Conservation (phyloP, 495 filamentous ascomycete species). For the Talaromyces borbonicus region DNA sequence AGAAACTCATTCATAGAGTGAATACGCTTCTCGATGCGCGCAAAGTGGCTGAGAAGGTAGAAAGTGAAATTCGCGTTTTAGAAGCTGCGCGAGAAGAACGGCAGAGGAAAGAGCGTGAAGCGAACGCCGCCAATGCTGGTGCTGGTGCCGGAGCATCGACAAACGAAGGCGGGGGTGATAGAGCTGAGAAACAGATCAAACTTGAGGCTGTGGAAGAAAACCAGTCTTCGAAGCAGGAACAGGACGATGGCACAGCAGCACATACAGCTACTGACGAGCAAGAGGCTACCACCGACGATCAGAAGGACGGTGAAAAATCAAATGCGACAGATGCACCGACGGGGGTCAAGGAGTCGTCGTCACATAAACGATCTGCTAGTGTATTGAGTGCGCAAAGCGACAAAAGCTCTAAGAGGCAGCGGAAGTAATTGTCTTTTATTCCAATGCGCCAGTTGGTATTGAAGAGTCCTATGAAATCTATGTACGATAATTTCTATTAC, state of each 20-base stretch:
- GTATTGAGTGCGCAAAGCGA: conserved; percentile 59
- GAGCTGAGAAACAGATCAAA: conserved; percentile 13
- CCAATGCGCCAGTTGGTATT: neutral
- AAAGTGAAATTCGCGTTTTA: conserved; percentile 68
- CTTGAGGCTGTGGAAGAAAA: conserved; percentile 5
- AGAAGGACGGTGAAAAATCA: conserved; percentile 10
- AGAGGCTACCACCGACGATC: conserved; percentile 7
- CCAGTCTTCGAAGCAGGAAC: neutral
- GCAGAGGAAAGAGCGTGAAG: conserved; percentile 30
- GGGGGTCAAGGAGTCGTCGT: conserved; percentile 14
- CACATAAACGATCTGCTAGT: conserved; percentile 66
- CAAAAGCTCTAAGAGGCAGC: conserved; percentile 61
- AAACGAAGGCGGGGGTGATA: conserved; percentile 9
- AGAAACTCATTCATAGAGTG: conserved; percentile 66
- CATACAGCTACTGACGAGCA: neutral
- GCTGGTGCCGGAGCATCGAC: conserved; percentile 7
- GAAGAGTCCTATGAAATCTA: neutral
- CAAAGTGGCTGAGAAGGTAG: conserved; percentile 78
- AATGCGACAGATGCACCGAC: conserved; percentile 1
- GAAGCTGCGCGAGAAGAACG: conserved; percentile 54
- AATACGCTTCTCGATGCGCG: conserved; percentile 67
- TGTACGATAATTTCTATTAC: no score
- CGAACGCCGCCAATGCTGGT: neutral
- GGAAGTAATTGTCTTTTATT: conserved; percentile 40
- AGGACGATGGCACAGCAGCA: no score